A percentile compares a stretch with the other conserved stretches of the same genome.
phyloP scores from a whole-genome alignment of 1,139 yeast species.

The Taiozyma sp. region DNA sequence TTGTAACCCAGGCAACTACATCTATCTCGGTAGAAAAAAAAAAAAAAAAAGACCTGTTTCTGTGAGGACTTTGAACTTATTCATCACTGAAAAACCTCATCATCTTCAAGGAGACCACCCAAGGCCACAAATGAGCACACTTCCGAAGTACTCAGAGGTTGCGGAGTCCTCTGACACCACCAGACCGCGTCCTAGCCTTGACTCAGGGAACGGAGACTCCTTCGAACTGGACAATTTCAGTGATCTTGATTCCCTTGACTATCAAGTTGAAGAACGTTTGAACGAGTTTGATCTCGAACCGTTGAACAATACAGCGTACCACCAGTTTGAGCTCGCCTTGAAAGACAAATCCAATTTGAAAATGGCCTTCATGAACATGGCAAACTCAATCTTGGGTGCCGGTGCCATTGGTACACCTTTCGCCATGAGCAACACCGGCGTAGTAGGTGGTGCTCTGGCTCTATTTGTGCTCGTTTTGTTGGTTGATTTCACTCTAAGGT shows the following conservation, averaged over 20 bases:
- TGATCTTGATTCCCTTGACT: slow-evolving; percentile 22
- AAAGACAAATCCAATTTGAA: slow-evolving; percentile 40
- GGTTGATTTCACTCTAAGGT: slow-evolving; percentile 83
- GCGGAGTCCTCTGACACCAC: slow-evolving; percentile 1
- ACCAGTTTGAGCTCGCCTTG: slow-evolving; percentile 10
- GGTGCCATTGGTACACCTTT: slow-evolving; percentile 94
- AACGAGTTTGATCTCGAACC: slow-evolving; percentile 11
- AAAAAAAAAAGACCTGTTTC: no score
- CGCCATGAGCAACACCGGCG: slow-evolving; percentile 78
- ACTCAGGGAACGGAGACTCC: slow-evolving; percentile 1
- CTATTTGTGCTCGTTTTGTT: slow-evolving; percentile 58
- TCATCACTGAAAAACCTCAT: no score
- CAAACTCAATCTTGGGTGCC: slow-evolving; percentile 89
- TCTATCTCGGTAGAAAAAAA: not conserved
- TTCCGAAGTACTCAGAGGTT: slow-evolving; percentile 9
- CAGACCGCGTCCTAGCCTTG: not conserved
- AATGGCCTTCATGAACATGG: slow-evolving; percentile 97
- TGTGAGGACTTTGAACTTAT: no score
- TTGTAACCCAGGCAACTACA: not conserved
- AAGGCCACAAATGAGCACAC: not conserved
- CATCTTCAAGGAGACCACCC: no score
- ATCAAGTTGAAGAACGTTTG: slow-evolving; percentile 11
- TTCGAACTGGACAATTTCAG: slow-evolving; percentile 17
- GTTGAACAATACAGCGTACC: not conserved
- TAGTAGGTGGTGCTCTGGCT: slow-evolving; percentile 66